phyloP scores from a whole-genome alignment of 192 early-diverging fungal species.

The Coemansia asiatica region DNA sequence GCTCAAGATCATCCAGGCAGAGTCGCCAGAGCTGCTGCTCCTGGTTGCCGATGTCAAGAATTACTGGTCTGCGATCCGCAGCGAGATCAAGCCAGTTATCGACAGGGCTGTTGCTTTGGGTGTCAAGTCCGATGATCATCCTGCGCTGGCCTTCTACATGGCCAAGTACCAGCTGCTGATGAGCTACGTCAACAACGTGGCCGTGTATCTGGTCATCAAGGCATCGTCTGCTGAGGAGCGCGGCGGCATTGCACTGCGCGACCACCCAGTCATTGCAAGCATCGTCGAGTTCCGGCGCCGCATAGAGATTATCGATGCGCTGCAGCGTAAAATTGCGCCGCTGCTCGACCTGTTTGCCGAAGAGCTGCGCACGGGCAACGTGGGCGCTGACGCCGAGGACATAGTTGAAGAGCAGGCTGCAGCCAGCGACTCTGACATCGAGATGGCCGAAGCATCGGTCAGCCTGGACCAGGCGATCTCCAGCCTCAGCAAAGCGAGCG shows the following conservation, averaged over 20 bases:
- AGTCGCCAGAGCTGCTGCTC: constrained; percentile 72
- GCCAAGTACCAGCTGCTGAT: constrained; percentile 58
- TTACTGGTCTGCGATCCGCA: constrained; percentile 36
- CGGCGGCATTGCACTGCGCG: constrained; percentile 56
- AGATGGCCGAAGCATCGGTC: constrained; percentile 19
- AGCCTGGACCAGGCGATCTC: constrained; percentile 1
- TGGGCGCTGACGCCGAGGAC: constrained; percentile 36
- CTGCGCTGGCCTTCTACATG: constrained; percentile 51
- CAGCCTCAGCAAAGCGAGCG: constrained; percentile 5
- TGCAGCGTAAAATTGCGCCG: constrained; percentile 60
- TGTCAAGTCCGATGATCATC: constrained; percentile 35
- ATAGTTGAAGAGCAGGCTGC: background rate
- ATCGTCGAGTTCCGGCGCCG: constrained; percentile 73
- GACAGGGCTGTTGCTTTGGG: constrained; percentile 28
- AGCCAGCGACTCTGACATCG: constrained; percentile 17
- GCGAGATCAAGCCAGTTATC: constrained; percentile 31
- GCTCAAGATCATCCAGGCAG: constrained; percentile 65
- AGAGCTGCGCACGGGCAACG: constrained; percentile 45
- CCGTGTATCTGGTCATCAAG: constrained; percentile 81
- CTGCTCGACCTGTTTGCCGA: constrained; percentile 57
- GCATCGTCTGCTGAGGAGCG: constrained; percentile 56
- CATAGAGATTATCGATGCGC: constrained; percentile 67
- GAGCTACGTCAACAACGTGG: constrained; percentile 85
- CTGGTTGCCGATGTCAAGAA: constrained; percentile 58
- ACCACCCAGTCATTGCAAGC: constrained; percentile 83